These are phyloP conservation scores for Cyanidium caldarium DNA, from an alignment of 23 red algal genomes.

Conservation along the genomic window DNA sequence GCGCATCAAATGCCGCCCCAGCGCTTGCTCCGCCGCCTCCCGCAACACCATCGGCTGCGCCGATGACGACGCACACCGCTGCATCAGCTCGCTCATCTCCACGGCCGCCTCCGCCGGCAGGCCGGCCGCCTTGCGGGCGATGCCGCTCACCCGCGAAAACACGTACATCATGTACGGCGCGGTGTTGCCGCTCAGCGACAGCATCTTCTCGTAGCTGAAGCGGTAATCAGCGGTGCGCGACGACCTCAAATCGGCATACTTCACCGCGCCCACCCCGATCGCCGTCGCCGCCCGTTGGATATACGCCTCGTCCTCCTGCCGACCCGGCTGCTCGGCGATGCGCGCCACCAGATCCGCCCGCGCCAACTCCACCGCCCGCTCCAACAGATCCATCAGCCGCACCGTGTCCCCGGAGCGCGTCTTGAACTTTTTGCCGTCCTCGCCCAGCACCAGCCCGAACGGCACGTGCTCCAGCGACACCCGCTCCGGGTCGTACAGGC, in stretches of 20 bases:
- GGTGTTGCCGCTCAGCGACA: slow-evolving; percentile 78
- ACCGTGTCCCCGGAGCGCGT: slow-evolving; percentile 80
- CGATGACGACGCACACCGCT: slow-evolving; percentile 3
- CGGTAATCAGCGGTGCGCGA: slow-evolving; percentile 80
- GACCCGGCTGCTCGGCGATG: slow-evolving; percentile 31
- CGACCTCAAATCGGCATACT: slow-evolving; percentile 89
- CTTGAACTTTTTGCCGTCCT: slow-evolving; percentile 99
- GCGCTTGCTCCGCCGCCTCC: slow-evolving; percentile 39
- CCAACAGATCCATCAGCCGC: slow-evolving; percentile 71
- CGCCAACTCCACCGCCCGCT: slow-evolving; percentile 58
- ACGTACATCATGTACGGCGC: slow-evolving; percentile 98
- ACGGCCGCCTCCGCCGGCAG: not conserved
- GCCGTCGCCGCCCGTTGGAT: slow-evolving; percentile 3
- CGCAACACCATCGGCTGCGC: slow-evolving; percentile 24
- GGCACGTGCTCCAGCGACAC: slow-evolving; percentile 88
- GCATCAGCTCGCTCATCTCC: not conserved
- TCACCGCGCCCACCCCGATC: slow-evolving; percentile 65
- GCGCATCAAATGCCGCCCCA: slow-evolving; percentile 50
- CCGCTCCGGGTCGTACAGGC: slow-evolving; percentile 25
- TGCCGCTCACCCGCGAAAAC: slow-evolving; percentile 71
- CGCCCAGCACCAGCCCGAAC: slow-evolving; percentile 85
- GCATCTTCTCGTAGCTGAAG: slow-evolving; percentile 97
- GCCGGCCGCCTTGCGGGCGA: slow-evolving; percentile 51
- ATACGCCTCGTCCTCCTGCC: slow-evolving; percentile 18
- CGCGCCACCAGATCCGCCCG: slow-evolving; percentile 41